Percentiles rank a stretch among this genome's conserved stretches.
Evolutionary conservation across 805 yeast species (phyloP).

Genomic region (Metschnikowia orientalis): DNA sequence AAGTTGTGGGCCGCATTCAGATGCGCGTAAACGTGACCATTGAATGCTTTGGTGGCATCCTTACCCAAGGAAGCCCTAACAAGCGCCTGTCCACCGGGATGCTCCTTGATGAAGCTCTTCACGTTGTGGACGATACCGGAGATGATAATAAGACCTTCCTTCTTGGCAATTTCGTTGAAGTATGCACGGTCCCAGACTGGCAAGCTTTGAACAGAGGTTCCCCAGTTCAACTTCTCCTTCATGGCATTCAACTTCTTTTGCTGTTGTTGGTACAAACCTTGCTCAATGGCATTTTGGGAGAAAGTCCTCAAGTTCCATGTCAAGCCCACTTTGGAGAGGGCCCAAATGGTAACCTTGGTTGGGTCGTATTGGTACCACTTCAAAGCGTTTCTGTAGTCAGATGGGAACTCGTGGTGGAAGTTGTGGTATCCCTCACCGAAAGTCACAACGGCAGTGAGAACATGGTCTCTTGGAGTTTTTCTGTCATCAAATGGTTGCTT

Average conservation of each 20-base stretch:
- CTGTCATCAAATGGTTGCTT: slow-evolving; percentile 81
- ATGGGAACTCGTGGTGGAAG: slow-evolving; percentile 88
- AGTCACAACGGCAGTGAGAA: slow-evolving; percentile 74
- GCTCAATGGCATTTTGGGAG: slow-evolving; percentile 76
- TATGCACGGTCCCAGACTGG: slow-evolving; percentile 73
- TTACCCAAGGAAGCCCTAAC: slow-evolving; percentile 69
- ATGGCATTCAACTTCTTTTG: slow-evolving; percentile 70
- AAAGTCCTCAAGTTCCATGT: slow-evolving; percentile 72
- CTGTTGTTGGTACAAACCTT: slow-evolving; percentile 77
- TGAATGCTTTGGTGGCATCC: slow-evolving; percentile 80
- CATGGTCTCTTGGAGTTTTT: slow-evolving; percentile 83
- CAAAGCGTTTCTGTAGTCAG: slow-evolving; percentile 82
- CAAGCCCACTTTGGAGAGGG: slow-evolving; percentile 59
- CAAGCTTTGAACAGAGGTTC: slow-evolving; percentile 57
- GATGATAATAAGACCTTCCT: slow-evolving; percentile 61
- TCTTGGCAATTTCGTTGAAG: slow-evolving; percentile 49
- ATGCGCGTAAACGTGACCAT: slow-evolving; percentile 82
- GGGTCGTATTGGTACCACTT: slow-evolving; percentile 89
- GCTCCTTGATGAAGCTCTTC: slow-evolving; percentile 61
- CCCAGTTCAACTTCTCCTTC: slow-evolving; percentile 68
- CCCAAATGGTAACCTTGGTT: slow-evolving; percentile 60
- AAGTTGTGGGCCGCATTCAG: slow-evolving; percentile 83
- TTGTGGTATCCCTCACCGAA: slow-evolving; percentile 90
- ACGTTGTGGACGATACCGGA: slow-evolving; percentile 80
- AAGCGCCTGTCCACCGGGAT: slow-evolving; percentile 81